Percentiles rank a stretch among this genome's conserved stretches.
Evolutionary conservation across 192 early-diverging fungal genomes (phyloP).

Genomic region (Polychytrium aggregatum): DNA sequence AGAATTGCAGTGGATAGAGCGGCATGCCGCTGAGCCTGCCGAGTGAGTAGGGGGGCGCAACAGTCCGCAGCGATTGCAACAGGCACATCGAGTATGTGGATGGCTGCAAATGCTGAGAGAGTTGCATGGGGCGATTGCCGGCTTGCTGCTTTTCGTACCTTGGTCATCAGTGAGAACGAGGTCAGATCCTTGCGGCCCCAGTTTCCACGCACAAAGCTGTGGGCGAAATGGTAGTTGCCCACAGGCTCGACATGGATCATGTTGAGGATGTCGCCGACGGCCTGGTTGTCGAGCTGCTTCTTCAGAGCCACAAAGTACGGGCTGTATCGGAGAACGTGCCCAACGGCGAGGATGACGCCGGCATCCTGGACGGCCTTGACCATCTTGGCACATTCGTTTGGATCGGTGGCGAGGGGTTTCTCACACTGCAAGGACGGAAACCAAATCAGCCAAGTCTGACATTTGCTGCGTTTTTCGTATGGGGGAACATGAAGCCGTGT

Average conservation of each 20-base stretch:
- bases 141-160: no score
- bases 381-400: slow-evolving; percentile 39
- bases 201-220: slow-evolving; percentile 54
- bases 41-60: no score
- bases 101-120: no score
- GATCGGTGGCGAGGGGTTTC: slow-evolving; percentile 51
- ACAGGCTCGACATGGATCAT: slow-evolving; percentile 57
- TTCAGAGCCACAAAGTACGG: slow-evolving; percentile 45
- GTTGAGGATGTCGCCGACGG: slow-evolving; percentile 47
- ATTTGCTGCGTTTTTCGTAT: no score
- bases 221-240: slow-evolving; percentile 57
- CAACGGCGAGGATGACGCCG: slow-evolving; percentile 26
- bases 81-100: no score
- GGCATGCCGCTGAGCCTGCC: no score
- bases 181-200: slow-evolving; percentile 43
- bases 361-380: slow-evolving; percentile 25
- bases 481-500: no score
- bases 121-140: no score
- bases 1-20: no score
- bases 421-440: no score
- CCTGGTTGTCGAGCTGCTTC: slow-evolving; percentile 34
- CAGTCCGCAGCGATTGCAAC: no score
- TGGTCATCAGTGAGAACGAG: slow-evolving; percentile 52
- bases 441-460: no score
- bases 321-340: slow-evolving; percentile 50